These are phyloP conservation scores for Pyronema domesticum DNA, from an alignment of 495 filamentous ascomycete genomes.

Conservation along the genomic window DNA sequence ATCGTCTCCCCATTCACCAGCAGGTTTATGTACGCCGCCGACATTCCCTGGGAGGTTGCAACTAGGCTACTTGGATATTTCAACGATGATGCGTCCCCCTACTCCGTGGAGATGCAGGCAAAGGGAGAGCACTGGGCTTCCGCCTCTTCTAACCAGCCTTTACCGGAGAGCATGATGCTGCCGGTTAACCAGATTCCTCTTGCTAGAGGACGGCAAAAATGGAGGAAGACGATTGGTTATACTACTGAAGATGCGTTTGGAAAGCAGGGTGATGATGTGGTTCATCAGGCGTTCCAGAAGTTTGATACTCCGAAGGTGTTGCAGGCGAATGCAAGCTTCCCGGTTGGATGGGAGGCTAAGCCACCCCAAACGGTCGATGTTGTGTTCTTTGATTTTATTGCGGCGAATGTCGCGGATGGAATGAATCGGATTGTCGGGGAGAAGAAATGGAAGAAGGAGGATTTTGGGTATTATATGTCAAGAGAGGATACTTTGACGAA, in stretches of 20 bases:
- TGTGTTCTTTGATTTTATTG: conserved; percentile 80
- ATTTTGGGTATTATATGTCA: conserved; percentile 45
- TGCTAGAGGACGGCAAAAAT: neutral
- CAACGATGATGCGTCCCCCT: conserved; percentile 41
- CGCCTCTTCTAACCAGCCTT: conserved; percentile 16
- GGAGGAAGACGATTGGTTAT: conserved; percentile 38
- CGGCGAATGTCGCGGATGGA: conserved; percentile 57
- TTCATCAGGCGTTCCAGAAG: conserved; percentile 56
- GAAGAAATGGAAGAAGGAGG: conserved; percentile 33
- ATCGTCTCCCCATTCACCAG: conserved; percentile 80
- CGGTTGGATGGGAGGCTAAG: conserved; percentile 25
- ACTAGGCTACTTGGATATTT: conserved; percentile 50
- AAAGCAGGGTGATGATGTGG: conserved; percentile 74
- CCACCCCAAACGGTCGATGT: conserved; percentile 59
- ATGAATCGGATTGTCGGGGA: conserved; percentile 46
- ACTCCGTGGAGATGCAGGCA: conserved; percentile 12
- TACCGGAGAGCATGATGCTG: neutral
- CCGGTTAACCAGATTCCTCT: neutral
- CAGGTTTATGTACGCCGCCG: conserved; percentile 54
- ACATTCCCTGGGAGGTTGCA: conserved; percentile 62
- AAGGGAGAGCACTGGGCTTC: conserved; percentile 26
- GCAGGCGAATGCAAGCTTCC: conserved; percentile 43
- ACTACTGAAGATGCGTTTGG: conserved; percentile 76
- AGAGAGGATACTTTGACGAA: conserved; percentile 50
- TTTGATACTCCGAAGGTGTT: conserved; percentile 71